Conservation (phyloP, 768 basidiomycete genomes). For the Goffeauzyma gilvescens region DNA sequence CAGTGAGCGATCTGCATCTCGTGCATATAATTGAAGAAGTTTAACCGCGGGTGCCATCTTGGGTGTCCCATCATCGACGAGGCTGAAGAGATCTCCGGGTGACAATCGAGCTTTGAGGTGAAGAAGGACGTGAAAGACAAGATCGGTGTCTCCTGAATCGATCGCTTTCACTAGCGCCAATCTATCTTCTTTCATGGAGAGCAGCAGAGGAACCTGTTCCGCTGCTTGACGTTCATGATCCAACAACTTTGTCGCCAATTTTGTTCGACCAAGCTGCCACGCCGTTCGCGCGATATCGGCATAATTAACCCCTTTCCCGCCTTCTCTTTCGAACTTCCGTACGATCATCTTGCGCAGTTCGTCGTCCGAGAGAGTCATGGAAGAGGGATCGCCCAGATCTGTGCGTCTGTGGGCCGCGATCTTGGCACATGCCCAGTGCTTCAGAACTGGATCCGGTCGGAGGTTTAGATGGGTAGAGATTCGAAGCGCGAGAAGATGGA, state of each 20-base stretch:
- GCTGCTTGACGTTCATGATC: constrained; percentile 74
- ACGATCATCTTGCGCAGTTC: constrained; percentile 67
- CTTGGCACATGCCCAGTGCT: constrained; percentile 90
- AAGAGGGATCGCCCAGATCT: no score
- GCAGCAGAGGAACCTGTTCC: constrained; percentile 79
- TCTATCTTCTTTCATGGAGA: constrained; percentile 85
- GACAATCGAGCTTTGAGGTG: constrained; percentile 65
- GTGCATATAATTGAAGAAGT: constrained; percentile 70
- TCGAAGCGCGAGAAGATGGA: constrained; percentile 79
- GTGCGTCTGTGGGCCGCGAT: no score
- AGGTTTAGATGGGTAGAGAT: constrained; percentile 68
- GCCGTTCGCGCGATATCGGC: constrained; percentile 86
- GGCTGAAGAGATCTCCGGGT: constrained; percentile 78
- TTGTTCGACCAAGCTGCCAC: constrained; percentile 67
- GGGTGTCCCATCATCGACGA: constrained; percentile 77
- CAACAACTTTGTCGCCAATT: constrained; percentile 76
- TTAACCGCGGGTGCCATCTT: constrained; percentile 53
- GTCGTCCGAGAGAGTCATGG: no score
- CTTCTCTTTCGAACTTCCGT: constrained; percentile 67
- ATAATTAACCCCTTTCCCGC: constrained; percentile 56
- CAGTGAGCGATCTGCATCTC: constrained; percentile 78
- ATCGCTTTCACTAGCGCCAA: constrained; percentile 74
- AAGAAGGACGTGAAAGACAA: constrained; percentile 85
- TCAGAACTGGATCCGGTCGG: constrained; percentile 67
- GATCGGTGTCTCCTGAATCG: constrained; percentile 84